Evolutionary conservation across 192 early-diverging fungal species (phyloP), one percentile per base, ranked within the genome.

Genomic region (Backusella psychrophila): DNA sequence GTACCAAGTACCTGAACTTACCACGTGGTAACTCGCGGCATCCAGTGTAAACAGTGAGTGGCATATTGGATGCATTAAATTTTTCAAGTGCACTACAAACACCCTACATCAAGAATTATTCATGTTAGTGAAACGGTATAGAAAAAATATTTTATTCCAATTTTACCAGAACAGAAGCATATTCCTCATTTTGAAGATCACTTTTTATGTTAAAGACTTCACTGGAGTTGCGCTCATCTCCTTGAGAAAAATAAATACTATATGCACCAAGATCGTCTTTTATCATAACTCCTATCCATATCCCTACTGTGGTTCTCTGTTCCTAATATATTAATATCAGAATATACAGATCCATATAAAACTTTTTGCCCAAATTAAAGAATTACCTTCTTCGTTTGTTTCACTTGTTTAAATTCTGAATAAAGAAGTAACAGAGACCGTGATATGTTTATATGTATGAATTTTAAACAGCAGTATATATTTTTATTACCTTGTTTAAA

Each of bases 11-110:
- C 3, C 23, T 12, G 8, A 63, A 63, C 56, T 63, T 63, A 63
- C 56, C 56, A 63, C 56, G 56, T 63, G 56, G 56, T 29, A 63
- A 29, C 23, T 63, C 56, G 0, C 56, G 56, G 26, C 56, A 63
- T 63, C 56, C 56, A 63, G 56, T 63, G 9, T 63, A 63, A 63
- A 63, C 56, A 29, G 23, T 63, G 56, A 63, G 56, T 63, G 56
- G 23, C 9, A 63, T 63, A 2, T 15, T 63, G 11, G 21, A 63
- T 63, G 56, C 56, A 63, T 63, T 63, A 29, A 63, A 63, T 63
- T 63, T 63, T 63, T 63, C 56, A 31, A 63, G 56, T 29, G 56
- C 56, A 63, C 56, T 63, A 26, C 56, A 63, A 63, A 63, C 56
- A 26, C 56, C 56, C 56, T 63, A 29, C 56, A 63, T 29, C 21